Evolutionary conservation across 371 early-diverging fungal genomes (phyloP), one percentile per base, ranked within the genome.

Genomic region (Rhizomucor pusillus): DNA sequence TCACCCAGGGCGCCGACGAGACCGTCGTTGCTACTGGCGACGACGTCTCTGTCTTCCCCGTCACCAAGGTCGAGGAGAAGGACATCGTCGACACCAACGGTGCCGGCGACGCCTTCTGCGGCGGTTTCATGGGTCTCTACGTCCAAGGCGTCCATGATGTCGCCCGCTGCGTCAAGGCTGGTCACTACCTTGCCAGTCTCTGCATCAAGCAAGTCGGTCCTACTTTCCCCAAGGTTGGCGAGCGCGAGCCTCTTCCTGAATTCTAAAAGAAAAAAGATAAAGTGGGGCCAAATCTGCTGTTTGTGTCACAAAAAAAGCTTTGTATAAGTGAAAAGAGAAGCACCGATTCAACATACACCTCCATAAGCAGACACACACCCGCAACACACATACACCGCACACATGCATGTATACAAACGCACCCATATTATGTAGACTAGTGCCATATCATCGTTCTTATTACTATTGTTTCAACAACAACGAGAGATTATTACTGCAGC

Each of bases 51-150:
- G 72, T 71, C 48, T 92, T 77, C 81, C 88, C 92, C 33, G 87
- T 94, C 55, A 77, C 81, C 60, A 74, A 80, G 62, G 86, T 92
- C 44, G 72, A 72, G 14, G 61, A 55, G 29, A 62, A 71, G 44
- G 84, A 93, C 57, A 93, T 98, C 56, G 92, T 92, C 46, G 98
- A 98, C 71, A 92, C 94, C 66, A 97, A 97, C 75, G 98, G 96
- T 65, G 95, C 94, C 61, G 96, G 98, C 66, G 98, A 98, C 75
- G 96, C 92, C 48, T 98, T 96, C 82, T 88, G 86, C 59, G 98
- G 94, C 59, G 98, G 95, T 22, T 98, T 94, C 84, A 67, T 96
- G 63, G 79, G 89, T 52, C 84, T 90, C 67, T 82, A 82, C 57
- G 87, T 91, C 52, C 89, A 83, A 66, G 93, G 92, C 49, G 63